Conservation (phyloP, 805 yeast genomes). For the Suhomyces vadensis region DNA sequence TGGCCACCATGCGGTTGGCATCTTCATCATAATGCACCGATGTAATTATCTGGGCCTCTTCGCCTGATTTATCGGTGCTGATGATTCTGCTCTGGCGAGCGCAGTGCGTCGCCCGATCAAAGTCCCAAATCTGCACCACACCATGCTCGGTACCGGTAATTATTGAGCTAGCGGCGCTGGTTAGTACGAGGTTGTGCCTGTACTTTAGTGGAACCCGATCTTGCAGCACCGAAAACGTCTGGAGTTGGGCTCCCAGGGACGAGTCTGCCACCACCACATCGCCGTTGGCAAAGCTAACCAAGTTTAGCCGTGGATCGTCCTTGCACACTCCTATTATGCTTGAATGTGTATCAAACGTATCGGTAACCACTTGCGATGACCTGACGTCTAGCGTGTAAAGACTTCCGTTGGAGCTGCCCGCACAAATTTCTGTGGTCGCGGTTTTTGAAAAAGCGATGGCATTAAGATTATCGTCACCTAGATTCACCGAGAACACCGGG, state of each 20-base stretch:
- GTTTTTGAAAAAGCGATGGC: slow-evolving; percentile 15
- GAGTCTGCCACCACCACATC: slow-evolving; percentile 1
- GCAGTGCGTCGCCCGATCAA: not conserved
- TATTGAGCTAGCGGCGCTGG: slow-evolving; percentile 8
- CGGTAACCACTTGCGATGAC: slow-evolving; percentile 8
- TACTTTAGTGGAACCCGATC: not conserved
- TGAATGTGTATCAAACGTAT: slow-evolving; percentile 1
- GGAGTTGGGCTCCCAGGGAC: not conserved
- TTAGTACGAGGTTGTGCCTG: slow-evolving; percentile 10
- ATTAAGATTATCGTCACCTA: slow-evolving; percentile 28
- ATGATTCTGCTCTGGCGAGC: slow-evolving; percentile 3
- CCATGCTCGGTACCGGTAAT: slow-evolving; percentile 23
- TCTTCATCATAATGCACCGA: slow-evolving; percentile 6
- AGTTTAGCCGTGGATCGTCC: not conserved
- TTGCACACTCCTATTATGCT: slow-evolving; percentile 7
- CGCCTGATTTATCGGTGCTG: slow-evolving; percentile 13
- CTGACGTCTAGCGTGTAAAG: slow-evolving; percentile 27
- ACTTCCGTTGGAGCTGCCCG: slow-evolving; percentile 25
- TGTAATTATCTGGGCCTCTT: slow-evolving; percentile 6
- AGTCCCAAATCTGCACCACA: slow-evolving; percentile 17
- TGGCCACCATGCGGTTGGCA: slow-evolving; percentile 17
- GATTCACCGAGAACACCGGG: slow-evolving; percentile 17
- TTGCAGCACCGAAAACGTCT: not conserved
- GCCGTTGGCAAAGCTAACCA: slow-evolving; percentile 3
- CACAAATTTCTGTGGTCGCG: slow-evolving; percentile 10